Conservation (phyloP, 2,329 filamentous ascomycete species). For the Lasiodiplodia gonubiensis region DNA sequence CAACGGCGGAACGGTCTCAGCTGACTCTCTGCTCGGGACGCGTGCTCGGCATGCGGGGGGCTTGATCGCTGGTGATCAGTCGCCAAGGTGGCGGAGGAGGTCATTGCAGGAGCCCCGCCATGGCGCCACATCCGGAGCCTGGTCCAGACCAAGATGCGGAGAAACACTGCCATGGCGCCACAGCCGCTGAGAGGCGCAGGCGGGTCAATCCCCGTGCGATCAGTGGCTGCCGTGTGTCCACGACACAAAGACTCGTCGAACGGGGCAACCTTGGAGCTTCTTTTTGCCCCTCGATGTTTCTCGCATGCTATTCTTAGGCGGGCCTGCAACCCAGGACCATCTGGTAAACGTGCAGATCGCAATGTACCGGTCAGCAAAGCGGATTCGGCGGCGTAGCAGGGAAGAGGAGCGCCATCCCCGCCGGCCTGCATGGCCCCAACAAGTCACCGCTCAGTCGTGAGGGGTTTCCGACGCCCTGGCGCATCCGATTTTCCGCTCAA, state of each 20-base stretch:
- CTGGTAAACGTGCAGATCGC: slow-evolving; percentile 8
- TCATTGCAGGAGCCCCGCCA: slow-evolving; percentile 1
- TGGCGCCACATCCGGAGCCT: slow-evolving; percentile 22
- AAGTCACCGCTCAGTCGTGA: background rate
- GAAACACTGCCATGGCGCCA: slow-evolving; percentile 5
- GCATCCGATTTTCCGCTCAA: slow-evolving; percentile 12
- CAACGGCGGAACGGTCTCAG: background rate
- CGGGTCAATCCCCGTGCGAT: background rate
- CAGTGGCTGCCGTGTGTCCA: background rate
- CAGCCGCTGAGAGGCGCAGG: background rate
- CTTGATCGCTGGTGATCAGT: slow-evolving; percentile 8
- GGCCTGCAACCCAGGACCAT: background rate
- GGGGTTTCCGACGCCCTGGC: slow-evolving; percentile 7
- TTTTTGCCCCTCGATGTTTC: background rate
- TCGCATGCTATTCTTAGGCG: background rate
- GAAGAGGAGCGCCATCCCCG: slow-evolving; percentile 11
- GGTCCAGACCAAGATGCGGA: background rate
- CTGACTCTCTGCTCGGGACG: background rate
- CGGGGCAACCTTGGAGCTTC: background rate
- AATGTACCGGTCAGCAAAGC: slow-evolving; percentile 13
- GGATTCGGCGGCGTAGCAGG: background rate
- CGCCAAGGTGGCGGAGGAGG: background rate
- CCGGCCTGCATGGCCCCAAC: slow-evolving; percentile 7
- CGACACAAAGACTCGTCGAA: background rate
- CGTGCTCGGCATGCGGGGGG: slow-evolving; percentile 12